phyloP scores from a whole-genome alignment of 345 rosid genomes.

The Pistacia atlantica region DNA sequence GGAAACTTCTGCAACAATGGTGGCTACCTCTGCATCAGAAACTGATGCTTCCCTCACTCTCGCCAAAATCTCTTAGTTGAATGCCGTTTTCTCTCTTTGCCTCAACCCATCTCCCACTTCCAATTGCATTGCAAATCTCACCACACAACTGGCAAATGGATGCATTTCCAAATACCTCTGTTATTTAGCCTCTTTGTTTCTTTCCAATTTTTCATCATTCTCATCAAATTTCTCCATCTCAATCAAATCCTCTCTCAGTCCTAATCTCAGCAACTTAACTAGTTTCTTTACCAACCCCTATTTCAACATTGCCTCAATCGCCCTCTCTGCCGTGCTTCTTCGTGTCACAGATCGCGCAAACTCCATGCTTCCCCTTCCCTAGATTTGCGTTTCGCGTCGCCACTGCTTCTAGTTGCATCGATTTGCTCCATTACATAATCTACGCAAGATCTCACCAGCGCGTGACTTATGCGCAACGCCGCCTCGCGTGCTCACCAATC shows the following conservation, averaged over 20 bases:
- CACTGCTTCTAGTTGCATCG: too few relatives aligned
- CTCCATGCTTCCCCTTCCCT: too few relatives aligned
- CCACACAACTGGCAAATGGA: slow-evolving; percentile 74
- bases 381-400: too few relatives aligned
- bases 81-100: slow-evolving; percentile 63
- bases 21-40: slow-evolving; percentile 65
- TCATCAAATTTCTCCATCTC: slow-evolving; percentile 37
- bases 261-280: slow-evolving; percentile 60
- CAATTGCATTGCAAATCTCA: slow-evolving; percentile 67
- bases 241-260: slow-evolving; percentile 60
- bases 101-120: slow-evolving; percentile 81
- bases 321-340: background rate
- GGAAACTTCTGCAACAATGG: slow-evolving; percentile 61
- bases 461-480: too few relatives aligned
- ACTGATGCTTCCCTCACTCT: slow-evolving; percentile 47
- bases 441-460: too few relatives aligned
- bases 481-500: too few relatives aligned
- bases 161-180: slow-evolving; percentile 29
- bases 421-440: too few relatives aligned
- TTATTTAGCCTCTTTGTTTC: too few relatives aligned
- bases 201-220: background rate
- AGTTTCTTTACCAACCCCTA: slow-evolving; percentile 51
- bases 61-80: slow-evolving; percentile 54
- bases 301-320: slow-evolving; percentile 52
- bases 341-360: too few relatives aligned